Base-by-base conservation (phyloP, 345 rosid genomes). In the Hirschfeldia incana region DNA sequence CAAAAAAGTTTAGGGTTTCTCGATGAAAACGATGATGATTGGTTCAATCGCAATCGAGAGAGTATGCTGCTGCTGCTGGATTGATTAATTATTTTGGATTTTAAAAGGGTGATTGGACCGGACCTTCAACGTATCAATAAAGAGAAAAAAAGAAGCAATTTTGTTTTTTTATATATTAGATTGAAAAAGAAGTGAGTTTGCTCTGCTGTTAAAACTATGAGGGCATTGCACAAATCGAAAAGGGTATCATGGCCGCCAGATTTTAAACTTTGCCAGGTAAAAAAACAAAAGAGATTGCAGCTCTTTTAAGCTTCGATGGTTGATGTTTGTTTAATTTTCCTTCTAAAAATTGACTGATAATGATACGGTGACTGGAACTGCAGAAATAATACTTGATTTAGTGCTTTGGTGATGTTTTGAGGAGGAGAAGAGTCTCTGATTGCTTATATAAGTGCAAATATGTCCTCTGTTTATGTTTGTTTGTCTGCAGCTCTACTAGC, bases 201-300 rank as follows among this genome's bases (percentile, higher is more conserved):
- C 27, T 86, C 90, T 85, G 32, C 32, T 29, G 32, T 21, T 21
- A 36, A 81, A 93, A n/a, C 83, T 80, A 92, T 94, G 98, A 81
- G 91, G 82, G 87, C 93, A 84, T 82, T 82, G 86, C 85, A 77
- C 84, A 91, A 91, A 92, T 89, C 90, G 76, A 94, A 90, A 89
- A 85, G 94, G 83, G 86, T 94, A 71, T 81, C 92, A 4, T 93
- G 99, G 99, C 97, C 98, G 51, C 77, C 97, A n/a, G 98, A 93
- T 90, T 91, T 83, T 83, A 90, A 89, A 74, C 99, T 95, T 86
- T 90, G 97, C 87, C 97, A 93, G 99, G 99, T 95, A 95, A 91
- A 65, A 46, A 32, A 32, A 36, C 1, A 36, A 7, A 91, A 91
- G 63, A 42, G 72, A 64, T 75, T 79, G 57, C 57, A 51, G 57